A percentile compares a stretch with the other conserved stretches of the same genome.
Evolutionary conservation across 2,329 filamentous ascomycete species (phyloP).

Genomic region (Hypoxylon sp.): DNA sequence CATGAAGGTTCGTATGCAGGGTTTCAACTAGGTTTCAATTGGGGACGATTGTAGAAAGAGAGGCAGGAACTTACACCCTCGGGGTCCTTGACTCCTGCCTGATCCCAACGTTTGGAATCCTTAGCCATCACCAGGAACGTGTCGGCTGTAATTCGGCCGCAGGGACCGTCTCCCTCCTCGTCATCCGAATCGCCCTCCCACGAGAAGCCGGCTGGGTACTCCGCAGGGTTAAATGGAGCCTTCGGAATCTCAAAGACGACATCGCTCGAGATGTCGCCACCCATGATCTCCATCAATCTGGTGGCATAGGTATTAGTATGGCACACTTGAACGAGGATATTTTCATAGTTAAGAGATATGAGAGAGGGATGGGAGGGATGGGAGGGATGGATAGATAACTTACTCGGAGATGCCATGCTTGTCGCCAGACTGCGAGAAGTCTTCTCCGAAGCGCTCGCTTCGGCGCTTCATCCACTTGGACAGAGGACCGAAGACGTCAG

Average conservation of each 20-base stretch:
- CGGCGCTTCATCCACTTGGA: constrained; percentile 48
- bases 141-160: constrained; percentile 59
- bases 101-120: constrained; percentile 55
- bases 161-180: constrained; percentile 57
- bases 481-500: constrained; percentile 42
- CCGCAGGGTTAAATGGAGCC: not conserved
- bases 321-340: not conserved
- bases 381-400: constrained; percentile 3
- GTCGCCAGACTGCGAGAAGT: constrained; percentile 1
- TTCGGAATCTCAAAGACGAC: constrained; percentile 44
- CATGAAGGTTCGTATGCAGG: constrained; percentile 9
- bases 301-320: constrained; percentile 14
- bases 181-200: constrained; percentile 46
- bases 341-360: not conserved
- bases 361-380: not conserved
- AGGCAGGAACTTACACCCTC: constrained; percentile 33
- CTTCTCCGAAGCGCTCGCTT: not conserved
- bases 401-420: constrained; percentile 42
- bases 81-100: constrained; percentile 55
- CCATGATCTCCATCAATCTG: constrained; percentile 48
- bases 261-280: constrained; percentile 43
- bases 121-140: constrained; percentile 59
- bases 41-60: not conserved
- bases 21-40: not conserved
- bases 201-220: not conserved